These are phyloP conservation scores for Globisporangium solare DNA, from an alignment of 352 stramenopile species.

Conservation along the genomic window DNA sequence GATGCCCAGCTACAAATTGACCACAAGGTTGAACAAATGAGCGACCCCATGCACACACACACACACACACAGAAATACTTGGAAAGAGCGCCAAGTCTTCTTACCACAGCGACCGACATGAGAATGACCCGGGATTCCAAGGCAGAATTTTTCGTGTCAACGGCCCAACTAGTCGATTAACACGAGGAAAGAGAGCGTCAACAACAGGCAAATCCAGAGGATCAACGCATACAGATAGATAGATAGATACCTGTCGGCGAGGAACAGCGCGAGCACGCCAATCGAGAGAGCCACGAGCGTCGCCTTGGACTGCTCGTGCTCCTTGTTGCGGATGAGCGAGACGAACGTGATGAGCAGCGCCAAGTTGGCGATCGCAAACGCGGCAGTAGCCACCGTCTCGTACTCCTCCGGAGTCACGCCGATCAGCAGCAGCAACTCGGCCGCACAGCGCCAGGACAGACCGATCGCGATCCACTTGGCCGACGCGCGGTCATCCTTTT, in stretches of 20 bases:
- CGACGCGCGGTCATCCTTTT: constrained; percentile 60
- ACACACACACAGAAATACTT: background rate
- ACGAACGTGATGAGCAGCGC: constrained; percentile 46
- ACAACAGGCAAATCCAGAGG: background rate
- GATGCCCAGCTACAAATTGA: constrained; percentile 42
- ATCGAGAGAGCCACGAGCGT: constrained; percentile 41
- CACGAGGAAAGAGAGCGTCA: background rate
- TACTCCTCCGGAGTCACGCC: constrained; percentile 40
- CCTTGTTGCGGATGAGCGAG: constrained; percentile 38
- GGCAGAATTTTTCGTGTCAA: constrained; percentile 48
- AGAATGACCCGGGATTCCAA: constrained; percentile 63
- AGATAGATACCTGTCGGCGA: constrained; percentile 61
- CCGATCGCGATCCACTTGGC: constrained; percentile 81
- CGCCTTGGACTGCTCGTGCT: constrained; percentile 49
- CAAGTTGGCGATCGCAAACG: constrained; percentile 45
- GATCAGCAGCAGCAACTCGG: constrained; percentile 66
- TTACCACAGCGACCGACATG: constrained; percentile 69
- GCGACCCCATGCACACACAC: too few relatives aligned
- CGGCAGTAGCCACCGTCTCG: constrained; percentile 30
- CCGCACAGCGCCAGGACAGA: constrained; percentile 68
- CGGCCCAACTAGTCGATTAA: constrained; percentile 24
- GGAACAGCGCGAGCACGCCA: constrained; percentile 40
- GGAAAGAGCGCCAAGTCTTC: constrained; percentile 22
- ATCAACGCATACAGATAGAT: too few relatives aligned
- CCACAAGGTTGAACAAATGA: constrained; percentile 2